Conservation (phyloP, 1,284 basidiomycete species). For the Tremellales sp. region DNA sequence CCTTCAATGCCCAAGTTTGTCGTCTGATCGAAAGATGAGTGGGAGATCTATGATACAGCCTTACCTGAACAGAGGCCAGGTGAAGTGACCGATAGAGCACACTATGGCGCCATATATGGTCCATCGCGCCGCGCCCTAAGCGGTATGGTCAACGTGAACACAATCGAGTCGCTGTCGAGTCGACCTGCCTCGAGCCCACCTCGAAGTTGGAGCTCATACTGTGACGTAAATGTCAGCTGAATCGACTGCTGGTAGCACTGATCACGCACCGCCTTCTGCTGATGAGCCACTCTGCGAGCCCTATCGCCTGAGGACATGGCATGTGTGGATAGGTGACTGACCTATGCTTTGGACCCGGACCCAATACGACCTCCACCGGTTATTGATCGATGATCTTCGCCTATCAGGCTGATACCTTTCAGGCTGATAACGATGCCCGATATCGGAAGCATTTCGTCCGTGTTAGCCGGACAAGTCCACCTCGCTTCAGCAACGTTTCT, state of each 20-base stretch:
- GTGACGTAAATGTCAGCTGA: not conserved
- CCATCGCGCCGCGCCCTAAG: constrained; percentile 59
- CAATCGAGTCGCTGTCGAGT: not conserved
- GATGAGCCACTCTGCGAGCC: constrained; percentile 34
- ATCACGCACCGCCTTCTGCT: constrained; percentile 32
- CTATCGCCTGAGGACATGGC: constrained; percentile 22
- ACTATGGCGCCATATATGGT: constrained; percentile 59
- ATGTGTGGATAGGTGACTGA: not conserved
- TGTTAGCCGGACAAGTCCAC: too few relatives aligned
- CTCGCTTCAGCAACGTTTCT: too few relatives aligned
- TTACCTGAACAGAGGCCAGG: constrained; percentile 74
- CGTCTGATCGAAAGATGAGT: constrained; percentile 51
- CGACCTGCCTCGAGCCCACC: constrained; percentile 35
- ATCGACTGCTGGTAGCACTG: not conserved
- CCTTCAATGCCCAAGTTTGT: constrained; percentile 76
- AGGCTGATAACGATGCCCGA: too few relatives aligned
- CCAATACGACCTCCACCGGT: too few relatives aligned
- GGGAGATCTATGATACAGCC: constrained; percentile 9
- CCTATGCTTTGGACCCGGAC: too few relatives aligned
- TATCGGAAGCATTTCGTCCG: too few relatives aligned
- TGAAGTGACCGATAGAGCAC: constrained; percentile 63
- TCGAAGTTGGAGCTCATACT: constrained; percentile 40
- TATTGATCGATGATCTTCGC: too few relatives aligned
- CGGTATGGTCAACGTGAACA: not conserved
- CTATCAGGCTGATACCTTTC: too few relatives aligned